Evolutionary conservation across 257 asterid genomes (phyloP).

Genomic region (Gentiana straminea): DNA sequence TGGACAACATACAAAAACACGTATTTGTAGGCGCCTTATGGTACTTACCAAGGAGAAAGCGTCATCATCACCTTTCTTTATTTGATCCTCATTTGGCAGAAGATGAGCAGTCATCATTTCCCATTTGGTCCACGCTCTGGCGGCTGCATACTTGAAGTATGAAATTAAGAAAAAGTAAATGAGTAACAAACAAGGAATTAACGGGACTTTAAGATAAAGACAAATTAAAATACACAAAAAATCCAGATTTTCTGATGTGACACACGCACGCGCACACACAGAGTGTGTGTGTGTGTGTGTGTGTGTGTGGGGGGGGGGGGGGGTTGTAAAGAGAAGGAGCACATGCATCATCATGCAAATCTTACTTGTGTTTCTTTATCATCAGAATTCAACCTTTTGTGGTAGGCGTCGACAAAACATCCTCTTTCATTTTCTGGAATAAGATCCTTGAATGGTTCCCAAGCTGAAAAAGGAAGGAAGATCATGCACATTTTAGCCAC

Average conservation of each 20-base stretch:
- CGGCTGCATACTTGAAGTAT: conserved; percentile 65
- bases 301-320: too few relatives aligned
- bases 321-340: not conserved
- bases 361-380: conserved; percentile 83
- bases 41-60: conserved; percentile 83
- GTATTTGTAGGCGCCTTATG: not conserved
- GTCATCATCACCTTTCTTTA: conserved; percentile 73
- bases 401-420: conserved; percentile 70
- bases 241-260: too few relatives aligned
- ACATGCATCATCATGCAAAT: conserved; percentile 6
- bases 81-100: conserved; percentile 57
- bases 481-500: not conserved
- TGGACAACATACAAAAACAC: not conserved
- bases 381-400: conserved; percentile 75
- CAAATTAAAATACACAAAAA: not conserved
- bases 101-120: conserved; percentile 97
- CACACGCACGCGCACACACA: too few relatives aligned
- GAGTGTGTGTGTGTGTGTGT: too few relatives aligned
- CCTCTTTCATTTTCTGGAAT: conserved; percentile 90
- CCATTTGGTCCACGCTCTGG: conserved; percentile 98
- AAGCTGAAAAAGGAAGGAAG: conserved; percentile 38
- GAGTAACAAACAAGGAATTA: not conserved
- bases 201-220: too few relatives aligned
- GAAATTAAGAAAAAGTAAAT: conserved; percentile 10
- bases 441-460: conserved; percentile 94